Evolutionary conservation across 1,284 basidiomycete species (phyloP).

Genomic region (Phellopilus nigrolimitatus): DNA sequence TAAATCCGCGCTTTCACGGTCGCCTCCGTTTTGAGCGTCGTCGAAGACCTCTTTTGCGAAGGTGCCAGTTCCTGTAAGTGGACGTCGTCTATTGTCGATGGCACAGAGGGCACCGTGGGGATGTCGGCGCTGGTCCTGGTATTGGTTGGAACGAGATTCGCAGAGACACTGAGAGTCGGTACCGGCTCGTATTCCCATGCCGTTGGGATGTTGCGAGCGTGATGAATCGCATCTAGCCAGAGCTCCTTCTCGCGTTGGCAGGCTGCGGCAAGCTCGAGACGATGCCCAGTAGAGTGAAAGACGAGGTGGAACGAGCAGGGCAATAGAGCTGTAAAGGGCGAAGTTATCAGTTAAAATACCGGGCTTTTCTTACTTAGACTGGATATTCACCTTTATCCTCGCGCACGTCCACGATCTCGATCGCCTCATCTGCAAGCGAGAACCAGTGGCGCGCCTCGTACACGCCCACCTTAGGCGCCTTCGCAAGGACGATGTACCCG

Average conservation of each 20-base stretch:
- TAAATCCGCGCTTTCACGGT: slow-evolving; percentile 12
- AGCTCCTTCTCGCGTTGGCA: slow-evolving; percentile 79
- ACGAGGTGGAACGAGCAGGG: slow-evolving; percentile 77
- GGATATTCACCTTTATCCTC: slow-evolving; percentile 68
- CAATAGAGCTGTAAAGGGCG: slow-evolving; percentile 51
- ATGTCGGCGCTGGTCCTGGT: slow-evolving; percentile 4
- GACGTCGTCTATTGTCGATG: slow-evolving; percentile 1
- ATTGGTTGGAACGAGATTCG: slow-evolving; percentile 7
- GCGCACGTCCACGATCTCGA: slow-evolving; percentile 65
- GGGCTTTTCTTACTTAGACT: no score
- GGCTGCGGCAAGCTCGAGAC: slow-evolving; percentile 60
- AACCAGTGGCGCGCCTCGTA: slow-evolving; percentile 91
- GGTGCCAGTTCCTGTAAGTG: background rate
- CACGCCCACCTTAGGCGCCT: slow-evolving; percentile 71
- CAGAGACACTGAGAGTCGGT: slow-evolving; percentile 42
- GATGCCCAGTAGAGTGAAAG: slow-evolving; percentile 49
- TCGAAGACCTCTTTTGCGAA: slow-evolving; percentile 3
- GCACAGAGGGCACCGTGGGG: slow-evolving; percentile 14
- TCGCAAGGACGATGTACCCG: slow-evolving; percentile 81
- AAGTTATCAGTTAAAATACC: slow-evolving; percentile 17
- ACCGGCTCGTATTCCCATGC: slow-evolving; percentile 56
- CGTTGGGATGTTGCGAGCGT: slow-evolving; percentile 35
- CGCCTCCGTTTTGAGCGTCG: slow-evolving; percentile 12
- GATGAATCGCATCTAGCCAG: slow-evolving; percentile 70
- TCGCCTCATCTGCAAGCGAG: slow-evolving; percentile 50